Evolutionary conservation across 2,329 filamentous ascomycete species (phyloP).

Genomic region (Gremmenia infestans): DNA sequence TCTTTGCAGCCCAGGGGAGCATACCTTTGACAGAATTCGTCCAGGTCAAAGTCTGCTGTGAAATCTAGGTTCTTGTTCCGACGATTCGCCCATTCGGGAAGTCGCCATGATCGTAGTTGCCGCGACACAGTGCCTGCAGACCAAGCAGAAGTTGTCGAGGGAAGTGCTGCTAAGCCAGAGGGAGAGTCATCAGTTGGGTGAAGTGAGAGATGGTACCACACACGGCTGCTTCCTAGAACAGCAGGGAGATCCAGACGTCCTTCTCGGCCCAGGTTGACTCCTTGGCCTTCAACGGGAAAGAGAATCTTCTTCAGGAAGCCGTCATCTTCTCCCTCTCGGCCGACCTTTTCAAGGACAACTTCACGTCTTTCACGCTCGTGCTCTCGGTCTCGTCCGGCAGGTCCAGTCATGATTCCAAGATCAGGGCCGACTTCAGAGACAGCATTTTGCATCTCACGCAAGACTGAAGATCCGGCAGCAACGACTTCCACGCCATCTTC

Average conservation of each 20-base stretch:
- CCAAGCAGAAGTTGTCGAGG: conserved; percentile 77
- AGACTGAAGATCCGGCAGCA: conserved; percentile 70
- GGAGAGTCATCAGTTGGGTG: conserved; percentile 88
- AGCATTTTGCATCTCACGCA: conserved; percentile 82
- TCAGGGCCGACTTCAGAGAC: conserved; percentile 73
- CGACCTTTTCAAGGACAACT: conserved; percentile 79
- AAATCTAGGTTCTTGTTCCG: conserved; percentile 89
- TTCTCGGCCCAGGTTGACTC: conserved; percentile 72
- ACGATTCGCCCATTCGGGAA: conserved; percentile 95
- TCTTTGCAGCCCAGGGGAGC: conserved; percentile 78
- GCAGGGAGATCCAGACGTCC: conserved; percentile 74
- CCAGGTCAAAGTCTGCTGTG: conserved; percentile 91
- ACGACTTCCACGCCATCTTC: conserved; percentile 81
- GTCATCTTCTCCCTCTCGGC: conserved; percentile 72
- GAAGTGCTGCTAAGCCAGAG: conserved; percentile 64
- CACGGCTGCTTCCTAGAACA: conserved; percentile 74
- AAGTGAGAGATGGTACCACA: conserved; percentile 90
- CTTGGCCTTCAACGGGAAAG: conserved; percentile 71
- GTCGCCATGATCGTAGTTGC: conserved; percentile 86
- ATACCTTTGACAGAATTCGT: conserved; percentile 86
- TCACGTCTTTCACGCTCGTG: conserved; percentile 78
- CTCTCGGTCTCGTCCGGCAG: conserved; percentile 66
- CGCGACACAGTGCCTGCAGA: conserved; percentile 88
- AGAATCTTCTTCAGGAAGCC: conserved; percentile 78
- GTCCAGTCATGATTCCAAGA: conserved; percentile 66